Evolutionary conservation across 495 filamentous ascomycete species (phyloP), one percentile per base, ranked within the genome.

Genomic region (Neurospora cerealis): DNA sequence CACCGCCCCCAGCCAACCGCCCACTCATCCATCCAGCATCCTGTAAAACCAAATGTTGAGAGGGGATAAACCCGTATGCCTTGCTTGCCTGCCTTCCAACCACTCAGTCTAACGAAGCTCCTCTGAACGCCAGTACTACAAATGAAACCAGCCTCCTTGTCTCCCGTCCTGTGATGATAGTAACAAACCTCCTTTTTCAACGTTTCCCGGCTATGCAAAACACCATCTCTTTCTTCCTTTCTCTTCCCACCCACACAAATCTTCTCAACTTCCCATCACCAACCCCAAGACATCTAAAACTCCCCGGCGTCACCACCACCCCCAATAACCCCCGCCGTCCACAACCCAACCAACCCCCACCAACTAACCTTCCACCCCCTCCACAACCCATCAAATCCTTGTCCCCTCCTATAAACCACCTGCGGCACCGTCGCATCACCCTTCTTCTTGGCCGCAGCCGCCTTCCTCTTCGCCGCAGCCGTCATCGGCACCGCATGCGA

Each of bases 351-450:
- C 72, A 98, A 84, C 0, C 95, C 95, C 96, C 96, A 98, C 88
- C 96, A 93, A 11, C 94, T 94, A 21, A 98, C 91, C 78, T 93
- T 91, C 96, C 96, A 99, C 17, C 96, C 96, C 69, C 96, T 87
- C 87, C 93, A 97, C 17, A 99, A 84, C 1, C 96, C 96, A 38
- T 92, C 87, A 36, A 93, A 77, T 8, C 96, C 96, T 77, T 97
- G 94, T 17, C 94, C 94, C 74, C 89, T 88, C 36, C 87, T 84
- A 69, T 85, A 86, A 62, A 86, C 86, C 60, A 85, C 83, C 72
- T 85, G 74, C n/a, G 72, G 73, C 70, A 74, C 75, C 39, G 9
- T 46, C n/a, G 83, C 77, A 2, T 62, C 54, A 0, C 54, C 38
- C 42, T 72, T 72, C 71, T 69, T 42, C 66, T 39, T 73, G 5